phyloP scores from a whole-genome alignment of 2,329 filamentous ascomycete species.

The Tympanopsis confertula region DNA sequence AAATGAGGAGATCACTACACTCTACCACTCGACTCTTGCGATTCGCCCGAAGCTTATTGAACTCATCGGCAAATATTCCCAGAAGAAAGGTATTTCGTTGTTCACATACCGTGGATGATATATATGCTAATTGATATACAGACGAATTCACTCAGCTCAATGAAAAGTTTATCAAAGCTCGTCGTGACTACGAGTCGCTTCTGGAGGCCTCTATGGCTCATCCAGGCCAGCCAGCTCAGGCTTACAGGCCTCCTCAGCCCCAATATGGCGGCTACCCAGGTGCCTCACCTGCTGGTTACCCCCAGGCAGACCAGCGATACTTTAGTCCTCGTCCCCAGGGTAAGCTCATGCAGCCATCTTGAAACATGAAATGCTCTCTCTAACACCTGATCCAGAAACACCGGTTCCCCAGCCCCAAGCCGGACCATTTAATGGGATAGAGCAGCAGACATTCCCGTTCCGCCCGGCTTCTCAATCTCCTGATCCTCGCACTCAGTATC shows the following conservation, averaged over 20 bases:
- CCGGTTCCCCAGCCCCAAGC: not conserved
- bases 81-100: slow-evolving; percentile 96
- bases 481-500: slow-evolving; percentile 3
- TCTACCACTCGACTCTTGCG: slow-evolving; percentile 83
- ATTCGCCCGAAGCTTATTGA: slow-evolving; percentile 96
- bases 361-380: too few relatives aligned
- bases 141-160: slow-evolving; percentile 63
- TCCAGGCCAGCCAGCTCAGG: slow-evolving; percentile 40
- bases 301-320: slow-evolving; percentile 4
- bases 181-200: slow-evolving; percentile 56
- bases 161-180: slow-evolving; percentile 64
- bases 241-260: not conserved
- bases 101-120: too few relatives aligned
- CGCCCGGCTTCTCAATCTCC: slow-evolving; percentile 2
- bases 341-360: slow-evolving; percentile 4
- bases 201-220: slow-evolving; percentile 60
- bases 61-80: slow-evolving; percentile 95
- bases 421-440: slow-evolving; percentile 7
- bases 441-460: slow-evolving; percentile 11
- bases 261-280: not conserved
- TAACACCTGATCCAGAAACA: not conserved
- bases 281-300: not conserved
- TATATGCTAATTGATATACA: too few relatives aligned
- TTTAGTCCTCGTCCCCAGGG: slow-evolving; percentile 3
- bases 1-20: slow-evolving; percentile 90